Base-by-base conservation (phyloP, 2,329 filamentous ascomycete genomes). In the Byssochlamys sp. region DNA sequence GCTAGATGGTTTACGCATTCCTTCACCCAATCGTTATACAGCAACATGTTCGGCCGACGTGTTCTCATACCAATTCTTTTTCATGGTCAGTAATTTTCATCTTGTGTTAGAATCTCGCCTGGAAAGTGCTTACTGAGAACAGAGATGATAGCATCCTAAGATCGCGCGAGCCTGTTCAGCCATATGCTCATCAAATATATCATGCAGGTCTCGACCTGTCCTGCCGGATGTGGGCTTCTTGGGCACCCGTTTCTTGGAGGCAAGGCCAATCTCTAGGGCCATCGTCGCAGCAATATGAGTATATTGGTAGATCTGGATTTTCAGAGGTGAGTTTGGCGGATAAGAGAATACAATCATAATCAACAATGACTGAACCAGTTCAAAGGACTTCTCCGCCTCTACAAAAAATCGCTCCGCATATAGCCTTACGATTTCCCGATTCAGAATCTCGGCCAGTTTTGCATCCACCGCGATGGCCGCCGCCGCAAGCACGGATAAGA, bases 401-500 rank as follows among this genome's bases (percentile, higher is more conserved):
- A 77, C 72, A 52, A 81, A 73, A 58, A 78, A 78, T 35, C 73
- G 70, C 14, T 78, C 75, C 6, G 78, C 76, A 65, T 78, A 80
- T 25, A 76, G 69, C 51, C 71, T 73, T 59, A 81, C 71, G 39
- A 81, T 68, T 62, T 81, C 78, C 45, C 74, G 74, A 55, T 79
- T 79, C 39, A 81, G 69, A 27, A 66, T 64, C 6, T 69, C 69
- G 45, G 78, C 77, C 3, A 81, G 62, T 2, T 70, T 66, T 4
- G 65, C 57, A 81, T 75, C 26, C 24, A 77, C 75, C 61, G 85
- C 81, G 9, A 82, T 82, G 3, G 84, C 80, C 4, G 86, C 81
- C 7, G 83, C 84, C 0, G 86, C 82, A 72, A 91, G 82, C 64
- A 90, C 77, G 29, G 87, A 79, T n/a, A 89, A 77, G 65, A 90